Percentiles rank a stretch among this genome's conserved stretches.
Evolutionary conservation across 2,329 filamentous ascomycete species (phyloP).

Genomic region (Periconia sp.): DNA sequence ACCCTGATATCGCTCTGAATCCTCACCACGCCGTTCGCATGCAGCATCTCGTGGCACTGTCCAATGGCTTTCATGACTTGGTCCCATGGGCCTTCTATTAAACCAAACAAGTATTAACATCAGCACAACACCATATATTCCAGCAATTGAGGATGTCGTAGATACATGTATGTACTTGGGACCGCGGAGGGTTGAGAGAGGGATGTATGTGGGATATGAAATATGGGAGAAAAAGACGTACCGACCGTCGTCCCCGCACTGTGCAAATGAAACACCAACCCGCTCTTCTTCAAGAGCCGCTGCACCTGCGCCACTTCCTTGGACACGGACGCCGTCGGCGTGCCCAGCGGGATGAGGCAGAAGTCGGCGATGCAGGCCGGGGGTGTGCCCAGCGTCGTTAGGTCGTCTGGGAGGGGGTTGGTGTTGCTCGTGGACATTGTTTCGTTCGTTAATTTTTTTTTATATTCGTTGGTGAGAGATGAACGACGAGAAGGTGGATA

Average conservation of each 20-base stretch:
- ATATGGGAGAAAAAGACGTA: slow-evolving; percentile 48
- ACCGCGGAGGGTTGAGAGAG: too few relatives aligned
- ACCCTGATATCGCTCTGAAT: slow-evolving; percentile 89
- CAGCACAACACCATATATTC: neutral
- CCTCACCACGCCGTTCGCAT: slow-evolving; percentile 50
- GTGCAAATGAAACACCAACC: slow-evolving; percentile 85
- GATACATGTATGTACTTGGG: too few relatives aligned
- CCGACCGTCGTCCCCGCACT: slow-evolving; percentile 91
- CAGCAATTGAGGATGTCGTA: too few relatives aligned
- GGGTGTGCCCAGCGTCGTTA: slow-evolving; percentile 57
- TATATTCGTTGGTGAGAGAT: neutral
- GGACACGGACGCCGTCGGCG: slow-evolving; percentile 53
- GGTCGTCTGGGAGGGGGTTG: slow-evolving; percentile 23
- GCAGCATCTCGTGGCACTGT: slow-evolving; percentile 43
- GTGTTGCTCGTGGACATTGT: slow-evolving; percentile 14
- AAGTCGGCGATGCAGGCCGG: slow-evolving; percentile 83
- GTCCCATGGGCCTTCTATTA: slow-evolving; percentile 86
- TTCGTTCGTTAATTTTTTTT: neutral
- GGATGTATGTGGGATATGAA: too few relatives aligned
- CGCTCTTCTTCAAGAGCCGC: slow-evolving; percentile 76
- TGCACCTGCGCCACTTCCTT: slow-evolving; percentile 85
- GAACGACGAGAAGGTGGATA: neutral
- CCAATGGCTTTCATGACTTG: slow-evolving; percentile 67
- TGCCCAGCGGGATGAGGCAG: slow-evolving; percentile 79
- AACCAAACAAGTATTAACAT: neutral